These are phyloP conservation scores for Medakamo hakoo DNA, from an alignment of 139 green algal genomes.

Conservation along the genomic window DNA sequence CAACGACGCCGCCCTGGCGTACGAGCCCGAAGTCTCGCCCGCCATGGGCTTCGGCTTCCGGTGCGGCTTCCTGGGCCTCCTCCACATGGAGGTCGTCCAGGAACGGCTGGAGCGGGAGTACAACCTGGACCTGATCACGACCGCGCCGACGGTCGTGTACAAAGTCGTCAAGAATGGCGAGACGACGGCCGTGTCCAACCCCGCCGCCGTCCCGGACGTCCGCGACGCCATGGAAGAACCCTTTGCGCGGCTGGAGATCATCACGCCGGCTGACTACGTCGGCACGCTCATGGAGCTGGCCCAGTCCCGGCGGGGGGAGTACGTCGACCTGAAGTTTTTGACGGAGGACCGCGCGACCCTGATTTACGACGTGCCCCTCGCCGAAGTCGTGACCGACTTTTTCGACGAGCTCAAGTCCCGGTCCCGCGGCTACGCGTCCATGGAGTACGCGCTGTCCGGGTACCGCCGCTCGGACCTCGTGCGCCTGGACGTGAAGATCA, in stretches of 20 bases:
- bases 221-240: slow-evolving; percentile 73
- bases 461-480: slow-evolving; percentile 80
- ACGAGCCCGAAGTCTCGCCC: slow-evolving; percentile 78
- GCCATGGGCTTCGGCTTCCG: slow-evolving; percentile 98
- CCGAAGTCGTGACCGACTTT: slow-evolving; percentile 90
- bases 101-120: slow-evolving; percentile 96
- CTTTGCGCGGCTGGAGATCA: slow-evolving; percentile 72
- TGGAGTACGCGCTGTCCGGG: slow-evolving; percentile 80
- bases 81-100: slow-evolving; percentile 98
- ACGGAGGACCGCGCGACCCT: slow-evolving; percentile 70
- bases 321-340: slow-evolving; percentile 90
- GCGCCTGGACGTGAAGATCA: slow-evolving; percentile 83
- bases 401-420: slow-evolving; percentile 92
- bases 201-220: slow-evolving; percentile 62
- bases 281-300: slow-evolving; percentile 90
- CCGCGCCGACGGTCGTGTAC: slow-evolving; percentile 89
- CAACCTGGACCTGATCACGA: slow-evolving; percentile 90
- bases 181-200: slow-evolving; percentile 56
- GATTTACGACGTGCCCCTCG: slow-evolving; percentile 87
- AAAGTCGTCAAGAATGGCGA: slow-evolving; percentile 16
- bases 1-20: slow-evolving; percentile 88
- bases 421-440: slow-evolving; percentile 84
- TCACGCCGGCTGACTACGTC: slow-evolving; percentile 78
- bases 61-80: slow-evolving; percentile 92
- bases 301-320: slow-evolving; percentile 59